Conservation (phyloP, 2,329 filamentous ascomycete genomes). For the Clarireedia homoeocarpa region DNA sequence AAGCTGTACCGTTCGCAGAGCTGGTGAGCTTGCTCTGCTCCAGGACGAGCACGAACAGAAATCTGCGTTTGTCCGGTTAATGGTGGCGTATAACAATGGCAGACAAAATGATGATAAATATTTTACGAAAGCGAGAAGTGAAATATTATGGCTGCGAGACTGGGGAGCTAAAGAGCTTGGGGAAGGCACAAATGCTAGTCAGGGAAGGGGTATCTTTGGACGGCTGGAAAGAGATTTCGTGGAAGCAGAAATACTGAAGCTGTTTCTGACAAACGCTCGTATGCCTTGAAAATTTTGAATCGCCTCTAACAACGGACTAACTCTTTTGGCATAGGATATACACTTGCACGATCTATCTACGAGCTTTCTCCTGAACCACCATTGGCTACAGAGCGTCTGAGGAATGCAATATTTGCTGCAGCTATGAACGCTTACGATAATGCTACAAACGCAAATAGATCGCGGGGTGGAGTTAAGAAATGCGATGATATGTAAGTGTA, state of each 20-base stretch:
- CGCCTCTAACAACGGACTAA: not conserved
- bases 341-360: conserved; percentile 55
- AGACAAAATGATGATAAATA: conserved; percentile 54
- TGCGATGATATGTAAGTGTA: conserved; percentile 62
- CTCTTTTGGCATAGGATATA: conserved; percentile 41
- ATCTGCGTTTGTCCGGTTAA: conserved; percentile 42
- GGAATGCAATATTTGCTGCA: conserved; percentile 52
- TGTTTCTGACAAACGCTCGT: conserved; percentile 55
- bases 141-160: conserved; percentile 64
- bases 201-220: conserved; percentile 46
- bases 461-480: conserved; percentile 67
- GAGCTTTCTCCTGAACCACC: conserved; percentile 43
- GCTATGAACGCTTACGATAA: conserved; percentile 71
- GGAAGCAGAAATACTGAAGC: conserved; percentile 64
- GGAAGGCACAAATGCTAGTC: conserved; percentile 27
- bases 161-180: conserved; percentile 52
- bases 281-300: conserved; percentile 27
- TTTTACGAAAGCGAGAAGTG: conserved; percentile 54
- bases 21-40: conserved; percentile 56
- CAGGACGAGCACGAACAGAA: conserved; percentile 58
- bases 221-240: conserved; percentile 52
- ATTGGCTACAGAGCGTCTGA: conserved; percentile 43
- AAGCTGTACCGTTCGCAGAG: conserved; percentile 42
- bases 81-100: conserved; percentile 33
- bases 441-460: conserved; percentile 72